A percentile compares a stretch with the other conserved stretches of the same genome.
These are phyloP conservation scores for Erysiphe pisi DNA, from an alignment of 2,329 filamentous ascomycete species.

Conservation along the genomic window DNA sequence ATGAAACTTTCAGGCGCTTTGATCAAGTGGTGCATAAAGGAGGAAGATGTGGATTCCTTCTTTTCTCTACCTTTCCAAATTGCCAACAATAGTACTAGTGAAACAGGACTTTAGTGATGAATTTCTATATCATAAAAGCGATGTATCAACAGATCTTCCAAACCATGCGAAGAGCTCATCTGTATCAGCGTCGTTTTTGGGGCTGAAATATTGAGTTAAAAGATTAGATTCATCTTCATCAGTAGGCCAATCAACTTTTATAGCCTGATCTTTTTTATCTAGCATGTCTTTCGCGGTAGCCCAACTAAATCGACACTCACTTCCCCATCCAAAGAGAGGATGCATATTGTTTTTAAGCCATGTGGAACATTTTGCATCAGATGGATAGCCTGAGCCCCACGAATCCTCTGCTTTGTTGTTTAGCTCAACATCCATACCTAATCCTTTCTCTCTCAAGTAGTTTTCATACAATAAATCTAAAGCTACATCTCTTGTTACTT, in stretches of 20 bases:
- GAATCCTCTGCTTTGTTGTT: constrained; percentile 36
- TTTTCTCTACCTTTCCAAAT: no score
- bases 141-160: constrained; percentile 41
- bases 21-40: no score
- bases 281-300: constrained; percentile 88
- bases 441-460: constrained; percentile 35
- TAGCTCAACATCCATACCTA: constrained; percentile 29
- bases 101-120: no score
- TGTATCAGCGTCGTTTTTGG: constrained; percentile 36
- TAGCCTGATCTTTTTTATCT: constrained; percentile 48
- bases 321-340: constrained; percentile 88
- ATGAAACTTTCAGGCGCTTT: no score
- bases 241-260: constrained; percentile 73
- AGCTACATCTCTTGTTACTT: constrained; percentile 86
- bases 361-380: constrained; percentile 63
- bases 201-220: constrained; percentile 64
- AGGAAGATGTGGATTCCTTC: no score
- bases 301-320: constrained; percentile 92
- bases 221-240: constrained; percentile 57
- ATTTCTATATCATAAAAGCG: constrained; percentile 32
- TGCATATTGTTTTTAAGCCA: constrained; percentile 87
- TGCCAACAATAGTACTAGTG: no score
- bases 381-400: constrained; percentile 93
- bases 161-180: constrained; percentile 71
- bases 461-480: constrained; percentile 62